phyloP scores from a whole-genome alignment of 345 rosid genomes.

The Acer campestre region DNA sequence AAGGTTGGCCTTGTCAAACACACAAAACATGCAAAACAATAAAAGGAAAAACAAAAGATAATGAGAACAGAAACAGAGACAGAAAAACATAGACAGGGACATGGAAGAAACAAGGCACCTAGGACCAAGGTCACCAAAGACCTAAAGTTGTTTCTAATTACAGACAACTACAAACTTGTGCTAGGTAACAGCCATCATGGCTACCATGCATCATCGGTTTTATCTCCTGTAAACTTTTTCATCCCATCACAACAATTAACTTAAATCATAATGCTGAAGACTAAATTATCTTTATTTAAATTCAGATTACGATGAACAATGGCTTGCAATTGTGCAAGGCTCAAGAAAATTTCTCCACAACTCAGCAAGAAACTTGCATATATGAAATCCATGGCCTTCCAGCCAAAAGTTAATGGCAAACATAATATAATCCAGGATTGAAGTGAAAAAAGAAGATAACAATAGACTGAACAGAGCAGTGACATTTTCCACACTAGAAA shows the following conservation, averaged over 20 bases:
- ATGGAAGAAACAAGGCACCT: not conserved
- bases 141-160: not conserved
- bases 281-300: constrained; percentile 6
- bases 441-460: not conserved
- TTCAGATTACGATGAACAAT: not conserved
- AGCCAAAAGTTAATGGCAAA: constrained; percentile 3
- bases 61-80: not conserved
- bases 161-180: not conserved
- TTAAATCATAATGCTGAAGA: not conserved
- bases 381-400: not conserved
- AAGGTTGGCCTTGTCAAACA: not conserved
- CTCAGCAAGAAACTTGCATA: not conserved
- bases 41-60: not conserved
- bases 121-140: not conserved
- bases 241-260: not conserved
- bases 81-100: not conserved
- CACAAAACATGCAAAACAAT: not conserved
- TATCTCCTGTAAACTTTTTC: not conserved
- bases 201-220: not conserved
- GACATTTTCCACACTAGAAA: not conserved
- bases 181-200: not conserved
- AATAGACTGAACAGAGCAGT: not conserved
- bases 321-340: not conserved
- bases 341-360: not conserved
- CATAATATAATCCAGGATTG: not conserved